Percentiles rank a stretch among this genome's conserved stretches.
phyloP scores from a whole-genome alignment of 306 rosid genomes.

The Sicyos edulis region DNA sequence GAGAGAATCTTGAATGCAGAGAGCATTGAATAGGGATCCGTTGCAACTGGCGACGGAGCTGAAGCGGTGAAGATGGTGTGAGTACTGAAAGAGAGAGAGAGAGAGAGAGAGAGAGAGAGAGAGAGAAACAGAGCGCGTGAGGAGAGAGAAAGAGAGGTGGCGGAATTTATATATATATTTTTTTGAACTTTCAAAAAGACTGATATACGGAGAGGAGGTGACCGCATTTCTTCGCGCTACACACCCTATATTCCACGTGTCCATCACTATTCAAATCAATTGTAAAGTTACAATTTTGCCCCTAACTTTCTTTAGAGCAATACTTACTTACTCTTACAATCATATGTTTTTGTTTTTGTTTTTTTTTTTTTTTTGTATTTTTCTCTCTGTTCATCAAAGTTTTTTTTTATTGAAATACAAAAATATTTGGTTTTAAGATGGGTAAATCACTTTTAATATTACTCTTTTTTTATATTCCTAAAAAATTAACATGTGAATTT shows the following conservation, averaged over 20 bases:
- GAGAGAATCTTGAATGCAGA: background rate
- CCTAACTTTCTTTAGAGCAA: no score
- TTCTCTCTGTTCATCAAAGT: no score
- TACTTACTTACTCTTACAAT: no score
- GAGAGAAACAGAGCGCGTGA: constrained; percentile 3
- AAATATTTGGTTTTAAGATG: no score
- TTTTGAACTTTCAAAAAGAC: constrained; percentile 19
- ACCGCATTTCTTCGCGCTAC: constrained; percentile 2
- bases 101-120: background rate
- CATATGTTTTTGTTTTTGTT: no score
- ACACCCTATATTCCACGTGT: background rate
- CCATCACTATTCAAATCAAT: background rate
- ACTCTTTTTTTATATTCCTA: no score
- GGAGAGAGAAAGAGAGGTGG: constrained; percentile 17
- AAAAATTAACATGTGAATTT: no score
- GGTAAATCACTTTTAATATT: no score
- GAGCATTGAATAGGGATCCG: constrained; percentile 18
- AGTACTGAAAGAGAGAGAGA: constrained; percentile 4
- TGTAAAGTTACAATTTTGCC: no score
- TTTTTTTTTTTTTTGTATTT: no score
- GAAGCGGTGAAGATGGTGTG: constrained; percentile 18
- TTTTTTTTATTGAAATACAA: no score
- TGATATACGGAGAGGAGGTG: background rate
- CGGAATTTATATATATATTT: background rate
- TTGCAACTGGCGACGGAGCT: constrained; percentile 17